Conservation (phyloP, 306 rosid species). For the Trifolium dubium region DNA sequence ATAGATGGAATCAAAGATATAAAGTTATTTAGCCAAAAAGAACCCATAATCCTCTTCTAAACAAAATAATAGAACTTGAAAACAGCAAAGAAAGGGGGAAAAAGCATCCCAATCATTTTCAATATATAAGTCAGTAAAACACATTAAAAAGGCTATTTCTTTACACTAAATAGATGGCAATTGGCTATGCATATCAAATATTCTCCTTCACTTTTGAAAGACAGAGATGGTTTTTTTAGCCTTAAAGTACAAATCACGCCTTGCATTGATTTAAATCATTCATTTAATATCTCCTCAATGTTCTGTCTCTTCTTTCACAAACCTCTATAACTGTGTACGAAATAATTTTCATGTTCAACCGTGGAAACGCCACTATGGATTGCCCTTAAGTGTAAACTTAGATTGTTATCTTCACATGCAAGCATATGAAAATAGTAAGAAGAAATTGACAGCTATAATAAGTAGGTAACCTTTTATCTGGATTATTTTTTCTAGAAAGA, state of each 20-base stretch:
- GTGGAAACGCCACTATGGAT: not conserved
- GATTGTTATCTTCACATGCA: not conserved
- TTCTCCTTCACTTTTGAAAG: constrained; percentile 19
- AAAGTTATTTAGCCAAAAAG: not conserved
- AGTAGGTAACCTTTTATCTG: not conserved
- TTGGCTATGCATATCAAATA: not conserved
- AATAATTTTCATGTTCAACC: not conserved
- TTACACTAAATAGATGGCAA: not conserved
- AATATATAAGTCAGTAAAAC: not conserved
- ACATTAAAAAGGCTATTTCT: not conserved
- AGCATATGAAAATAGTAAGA: not conserved
- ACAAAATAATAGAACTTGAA: not conserved
- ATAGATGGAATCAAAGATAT: not conserved
- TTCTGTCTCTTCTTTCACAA: constrained; percentile 13
- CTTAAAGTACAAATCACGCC: constrained; percentile 11
- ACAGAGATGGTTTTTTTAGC: not conserved
- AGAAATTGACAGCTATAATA: not conserved
- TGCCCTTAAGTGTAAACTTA: not conserved
- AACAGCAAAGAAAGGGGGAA: not conserved
- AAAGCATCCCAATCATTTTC: not conserved
- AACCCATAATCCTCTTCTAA: not conserved
- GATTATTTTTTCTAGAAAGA: constrained; percentile 5
- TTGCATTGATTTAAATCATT: constrained; percentile 25
- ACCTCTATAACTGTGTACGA: constrained; percentile 1
- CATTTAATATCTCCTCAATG: constrained; percentile 6